Evolutionary conservation across 331 rosid genomes (phyloP), one percentile per base, ranked within the genome.

Genomic region (Rosa hybrid): DNA sequence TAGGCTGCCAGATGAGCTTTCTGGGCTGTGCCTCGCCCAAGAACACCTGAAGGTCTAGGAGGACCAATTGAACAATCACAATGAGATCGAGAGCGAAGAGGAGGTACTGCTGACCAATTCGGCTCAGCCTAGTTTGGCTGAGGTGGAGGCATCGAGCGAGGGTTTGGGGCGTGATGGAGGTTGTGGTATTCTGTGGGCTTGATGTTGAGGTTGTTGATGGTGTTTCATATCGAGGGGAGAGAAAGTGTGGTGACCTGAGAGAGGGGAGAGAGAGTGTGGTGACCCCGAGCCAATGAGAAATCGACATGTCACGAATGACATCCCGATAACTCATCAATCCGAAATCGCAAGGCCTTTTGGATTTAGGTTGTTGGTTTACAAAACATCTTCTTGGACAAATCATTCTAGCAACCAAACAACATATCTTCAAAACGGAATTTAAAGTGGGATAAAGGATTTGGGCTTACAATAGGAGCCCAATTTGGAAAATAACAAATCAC

Each of bases 21-120:
- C 78, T 88, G 71, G 91, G 88, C 38, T 88, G 87, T 77, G 87
- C 90, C 41, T 94, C 97, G 20, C 98, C 98, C 0, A 85, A 90
- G 89, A 88, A 81, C 59, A 45, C 86, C 25, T 62, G 97, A 23
- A 88, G 94, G 82, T 77, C 89, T 1, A 77, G 92, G 63, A 41
- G 85, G 34, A 30, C 34, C 34, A 30, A 30, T 30, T 30, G 70
- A 74, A 62, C 70, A 17, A 30, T 44, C n/a, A 20, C 81, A 77
- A 49, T 4, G 82, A 23, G 82, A 14, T 78, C 76, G 10, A 69
- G n/a, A 77, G 1, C 60, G 75, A 72, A 62, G 56, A 7, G 56
- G 85, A 70, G 73, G 88, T 74, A 49, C 77, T 48, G 60, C 11
- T 46, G 50, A 44, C 71, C 56, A 53, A 59, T 80, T 85, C 81